Conservation (phyloP, 805 yeast genomes). For the Wickerhamomyces chaumierensis region DNA sequence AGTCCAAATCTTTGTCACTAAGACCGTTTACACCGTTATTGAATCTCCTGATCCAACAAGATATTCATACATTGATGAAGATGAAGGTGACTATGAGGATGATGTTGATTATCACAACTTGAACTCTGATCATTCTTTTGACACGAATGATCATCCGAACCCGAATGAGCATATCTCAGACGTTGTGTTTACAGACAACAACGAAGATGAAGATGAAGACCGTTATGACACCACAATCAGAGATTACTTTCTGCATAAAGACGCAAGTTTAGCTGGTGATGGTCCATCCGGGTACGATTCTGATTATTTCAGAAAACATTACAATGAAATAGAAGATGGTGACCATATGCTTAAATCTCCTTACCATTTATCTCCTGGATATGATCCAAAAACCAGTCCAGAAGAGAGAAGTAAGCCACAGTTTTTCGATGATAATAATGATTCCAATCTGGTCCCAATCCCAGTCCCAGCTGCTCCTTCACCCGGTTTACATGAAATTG, state of each 20-base stretch:
- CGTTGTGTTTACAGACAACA: too few species aligned
- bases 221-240: background rate
- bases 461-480: too few species aligned
- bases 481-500: too few species aligned
- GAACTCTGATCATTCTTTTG: too few species aligned
- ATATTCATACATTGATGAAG: background rate
- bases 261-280: too few species aligned
- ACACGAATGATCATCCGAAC: too few species aligned
- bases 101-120: too few species aligned
- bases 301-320: slow-evolving; percentile 4
- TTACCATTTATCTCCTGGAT: slow-evolving; percentile 6
- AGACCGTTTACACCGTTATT: background rate
- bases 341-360: slow-evolving; percentile 2
- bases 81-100: background rate
- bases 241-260: too few species aligned
- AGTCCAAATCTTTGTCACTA: slow-evolving; percentile 1
- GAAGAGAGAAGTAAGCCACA: too few species aligned
- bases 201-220: background rate
- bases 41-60: background rate
- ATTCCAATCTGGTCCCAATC: too few species aligned
- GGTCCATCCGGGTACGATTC: slow-evolving; percentile 5
- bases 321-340: background rate
- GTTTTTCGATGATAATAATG: too few species aligned
- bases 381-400: background rate
- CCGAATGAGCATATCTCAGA: too few species aligned